Conservation (phyloP, 768 basidiomycete species). For the Gloeophyllum trabeum region DNA sequence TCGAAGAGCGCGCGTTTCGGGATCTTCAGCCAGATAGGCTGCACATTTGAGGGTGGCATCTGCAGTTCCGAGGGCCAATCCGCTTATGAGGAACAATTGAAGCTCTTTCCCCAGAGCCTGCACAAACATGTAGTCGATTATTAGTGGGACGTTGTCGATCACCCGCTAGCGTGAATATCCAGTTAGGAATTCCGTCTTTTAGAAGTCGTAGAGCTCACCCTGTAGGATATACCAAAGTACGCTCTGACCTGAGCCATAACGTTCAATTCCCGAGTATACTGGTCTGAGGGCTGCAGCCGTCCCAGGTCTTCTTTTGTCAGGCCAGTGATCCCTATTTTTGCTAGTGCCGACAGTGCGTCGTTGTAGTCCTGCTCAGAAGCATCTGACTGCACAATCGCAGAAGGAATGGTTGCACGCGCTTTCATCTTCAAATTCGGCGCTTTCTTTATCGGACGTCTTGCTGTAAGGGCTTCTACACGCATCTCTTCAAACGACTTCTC, state of each 20-base stretch:
- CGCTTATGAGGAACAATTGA: conserved; percentile 13
- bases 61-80: conserved; percentile 12
- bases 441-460: no score
- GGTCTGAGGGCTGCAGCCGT: conserved; percentile 3
- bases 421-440: no score
- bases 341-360: no score
- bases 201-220: conserved; percentile 10
- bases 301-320: background rate
- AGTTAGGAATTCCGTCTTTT: background rate
- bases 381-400: no score
- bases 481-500: no score
- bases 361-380: no score
- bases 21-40: conserved; percentile 18
- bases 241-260: conserved; percentile 17
- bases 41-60: conserved; percentile 11
- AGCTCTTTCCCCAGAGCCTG: conserved; percentile 11
- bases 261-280: conserved; percentile 15
- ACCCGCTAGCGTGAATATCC: conserved; percentile 12
- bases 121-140: conserved; percentile 15
- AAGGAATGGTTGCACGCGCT: no score
- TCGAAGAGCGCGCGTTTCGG: conserved; percentile 11
- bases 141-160: conserved; percentile 17
- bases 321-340: background rate
- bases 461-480: no score
- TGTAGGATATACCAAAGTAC: conserved; percentile 19